These are phyloP conservation scores for Mucor irregularis DNA, from an alignment of 371 early-diverging fungal genomes.

Conservation along the genomic window DNA sequence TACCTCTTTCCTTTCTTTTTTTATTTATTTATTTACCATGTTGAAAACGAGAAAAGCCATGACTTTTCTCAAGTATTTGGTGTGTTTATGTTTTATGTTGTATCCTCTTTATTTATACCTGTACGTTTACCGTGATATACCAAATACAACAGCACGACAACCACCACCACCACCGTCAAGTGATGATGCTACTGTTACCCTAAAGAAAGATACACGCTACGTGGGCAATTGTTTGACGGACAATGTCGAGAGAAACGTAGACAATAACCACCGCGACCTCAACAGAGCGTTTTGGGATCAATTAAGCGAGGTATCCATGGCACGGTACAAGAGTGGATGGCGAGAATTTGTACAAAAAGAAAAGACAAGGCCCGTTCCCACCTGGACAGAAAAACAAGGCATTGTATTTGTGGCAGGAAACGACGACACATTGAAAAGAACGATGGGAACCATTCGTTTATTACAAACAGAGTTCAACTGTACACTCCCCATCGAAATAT, in stretches of 20 bases:
- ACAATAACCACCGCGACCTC: slow-evolving; percentile 9
- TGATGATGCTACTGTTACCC: too few species aligned
- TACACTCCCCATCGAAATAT: slow-evolving; percentile 34
- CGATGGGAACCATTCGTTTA: slow-evolving; percentile 25
- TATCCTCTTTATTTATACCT: background rate
- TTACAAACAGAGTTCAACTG: slow-evolving; percentile 22
- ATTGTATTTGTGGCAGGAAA: slow-evolving; percentile 45
- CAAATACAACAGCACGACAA: background rate
- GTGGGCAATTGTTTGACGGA: background rate
- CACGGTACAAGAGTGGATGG: slow-evolving; percentile 3
- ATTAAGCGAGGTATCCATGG: slow-evolving; percentile 4
- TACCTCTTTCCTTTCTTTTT: background rate
- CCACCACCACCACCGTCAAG: background rate
- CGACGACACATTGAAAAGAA: slow-evolving; percentile 36
- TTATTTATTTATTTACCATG: background rate
- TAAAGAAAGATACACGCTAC: too few species aligned
- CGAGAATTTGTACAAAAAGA: slow-evolving; percentile 14
- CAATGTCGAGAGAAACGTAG: slow-evolving; percentile 18
- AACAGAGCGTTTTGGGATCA: slow-evolving; percentile 5
- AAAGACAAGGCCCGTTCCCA: background rate
- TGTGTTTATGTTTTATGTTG: background rate
- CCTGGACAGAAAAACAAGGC: slow-evolving; percentile 13
- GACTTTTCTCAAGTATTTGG: background rate
- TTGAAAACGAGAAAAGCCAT: background rate
- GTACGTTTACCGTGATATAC: background rate